Evolutionary conservation across 129 eudicot species (phyloP).

Genomic region (Logfia minima): DNA sequence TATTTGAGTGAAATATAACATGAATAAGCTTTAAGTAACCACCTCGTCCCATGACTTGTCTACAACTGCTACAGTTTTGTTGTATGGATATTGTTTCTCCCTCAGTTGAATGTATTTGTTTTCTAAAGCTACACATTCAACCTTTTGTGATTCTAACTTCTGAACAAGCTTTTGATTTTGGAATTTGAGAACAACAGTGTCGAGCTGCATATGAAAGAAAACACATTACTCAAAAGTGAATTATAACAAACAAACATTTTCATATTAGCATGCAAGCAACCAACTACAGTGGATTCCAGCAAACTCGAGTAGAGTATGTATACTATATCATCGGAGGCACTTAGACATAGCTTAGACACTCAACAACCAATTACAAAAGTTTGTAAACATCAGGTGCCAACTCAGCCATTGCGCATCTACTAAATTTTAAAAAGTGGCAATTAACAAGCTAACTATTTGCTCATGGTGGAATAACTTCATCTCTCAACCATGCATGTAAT

Average conservation of each 20-base stretch:
- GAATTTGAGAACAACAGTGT: conserved; percentile 80
- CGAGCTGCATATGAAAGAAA: conserved; percentile 51
- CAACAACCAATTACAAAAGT: conserved; percentile 2
- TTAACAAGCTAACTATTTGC: background rate
- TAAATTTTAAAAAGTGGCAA: conserved; percentile 1
- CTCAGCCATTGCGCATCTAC: conserved; percentile 1
- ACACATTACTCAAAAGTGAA: conserved; percentile 10
- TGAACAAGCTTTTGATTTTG: conserved; percentile 86
- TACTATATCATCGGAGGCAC: conserved; percentile 10
- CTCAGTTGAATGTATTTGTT: conserved; percentile 53
- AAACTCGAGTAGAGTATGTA: conserved; percentile 6
- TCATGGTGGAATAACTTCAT: background rate
- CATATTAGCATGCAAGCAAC: conserved; percentile 23
- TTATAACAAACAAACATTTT: conserved; percentile 1
- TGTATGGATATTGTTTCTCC: conserved; percentile 65
- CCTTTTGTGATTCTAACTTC: conserved; percentile 82
- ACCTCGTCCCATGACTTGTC: conserved; percentile 81
- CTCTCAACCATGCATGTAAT: background rate
- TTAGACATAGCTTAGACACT: background rate
- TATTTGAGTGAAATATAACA: conserved; percentile 16
- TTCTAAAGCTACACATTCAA: conserved; percentile 59
- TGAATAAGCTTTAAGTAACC: conserved; percentile 8
- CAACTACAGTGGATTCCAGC: background rate
- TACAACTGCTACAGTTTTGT: conserved; percentile 49
- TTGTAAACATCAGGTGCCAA: conserved; percentile 10